Conservation (phyloP, 2,329 filamentous ascomycete genomes). For the Albifimbria verrucaria region DNA sequence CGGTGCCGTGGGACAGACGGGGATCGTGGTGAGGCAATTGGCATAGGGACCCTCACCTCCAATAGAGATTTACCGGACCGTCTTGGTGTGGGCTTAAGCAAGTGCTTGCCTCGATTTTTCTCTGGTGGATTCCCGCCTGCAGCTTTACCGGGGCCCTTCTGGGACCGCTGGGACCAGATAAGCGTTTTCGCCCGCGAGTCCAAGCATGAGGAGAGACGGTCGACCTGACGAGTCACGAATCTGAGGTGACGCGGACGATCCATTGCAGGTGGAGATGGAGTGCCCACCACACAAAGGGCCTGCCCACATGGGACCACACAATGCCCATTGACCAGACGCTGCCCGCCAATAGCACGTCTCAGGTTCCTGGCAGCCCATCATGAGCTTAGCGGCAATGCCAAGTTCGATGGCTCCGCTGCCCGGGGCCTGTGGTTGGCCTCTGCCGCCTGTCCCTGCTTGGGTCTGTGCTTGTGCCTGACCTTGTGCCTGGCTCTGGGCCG, state of each 20-base stretch:
- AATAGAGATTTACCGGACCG: background rate
- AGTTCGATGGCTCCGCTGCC: background rate
- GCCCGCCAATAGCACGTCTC: constrained; percentile 2
- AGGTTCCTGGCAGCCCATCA: constrained; percentile 1
- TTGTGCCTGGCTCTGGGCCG: background rate
- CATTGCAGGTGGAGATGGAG: background rate
- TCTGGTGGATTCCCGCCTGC: background rate
- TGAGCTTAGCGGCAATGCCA: background rate
- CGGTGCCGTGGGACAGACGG: too few relatives aligned
- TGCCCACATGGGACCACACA: background rate
- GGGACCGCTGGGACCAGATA: too few relatives aligned
- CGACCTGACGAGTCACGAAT: background rate
- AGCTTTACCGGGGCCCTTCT: too few relatives aligned
- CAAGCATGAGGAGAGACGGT: too few relatives aligned
- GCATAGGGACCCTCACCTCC: background rate
- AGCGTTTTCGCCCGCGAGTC: too few relatives aligned
- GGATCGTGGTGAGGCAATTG: background rate
- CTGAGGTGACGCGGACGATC: background rate
- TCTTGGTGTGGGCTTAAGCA: too few relatives aligned
- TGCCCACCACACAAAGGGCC: background rate
- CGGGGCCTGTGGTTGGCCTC: background rate
- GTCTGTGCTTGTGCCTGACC: too few relatives aligned
- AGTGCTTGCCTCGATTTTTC: background rate
- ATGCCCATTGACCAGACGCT: background rate
- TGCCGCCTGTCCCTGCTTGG: background rate